Evolutionary conservation across 2,329 filamentous ascomycete genomes (phyloP), one percentile per base, ranked within the genome.

Genomic region (Hymenoscyphus repandus): DNA sequence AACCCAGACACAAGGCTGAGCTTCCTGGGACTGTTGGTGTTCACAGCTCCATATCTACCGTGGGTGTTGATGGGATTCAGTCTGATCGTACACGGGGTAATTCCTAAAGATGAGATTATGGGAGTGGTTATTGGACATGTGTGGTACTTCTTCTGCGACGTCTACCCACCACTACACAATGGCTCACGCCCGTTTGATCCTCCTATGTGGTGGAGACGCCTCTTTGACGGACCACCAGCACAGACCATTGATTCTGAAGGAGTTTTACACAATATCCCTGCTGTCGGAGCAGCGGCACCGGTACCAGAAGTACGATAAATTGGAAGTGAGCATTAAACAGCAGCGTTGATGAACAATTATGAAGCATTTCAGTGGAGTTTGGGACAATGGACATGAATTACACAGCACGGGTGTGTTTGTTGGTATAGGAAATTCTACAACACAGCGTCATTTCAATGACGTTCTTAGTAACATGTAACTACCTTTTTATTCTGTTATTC

Each of bases 61-160:
- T 97, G 92, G 91, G 92, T 99, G 2, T 70, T 99, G 63, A 91
- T 97, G 79, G 85, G 80, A 0, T 95, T 99, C 70, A 95, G 88
- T 64, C 75, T 97, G 41, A 78, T 96, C n/a, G 78, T 97, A 67
- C 90, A 97, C 67, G 89, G 89, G 6, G 86, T 80, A 5, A 78
- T 97, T 38, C 93, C 93, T 3, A 95, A 95, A 70, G 93, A 97
- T 68, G 93, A 99, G 74, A 86, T 99, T 56, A 90, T 95, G 73
- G 93, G 93, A 3, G 90, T 96, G 13, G 83, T 93, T 9, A 91
- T 97, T 36, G 93, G 93, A 9, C 93, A 99, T 70, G 78, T 97
- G 37, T 97, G 91, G 86, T 99, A 97, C 70, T 99, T 96, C 73
- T 96, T 97, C 70, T 88, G 85, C 53, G 93, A 99, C 68, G 91